Base-by-base conservation (phyloP, 2,329 filamentous ascomycete species). In the Didymellaceae sp. region DNA sequence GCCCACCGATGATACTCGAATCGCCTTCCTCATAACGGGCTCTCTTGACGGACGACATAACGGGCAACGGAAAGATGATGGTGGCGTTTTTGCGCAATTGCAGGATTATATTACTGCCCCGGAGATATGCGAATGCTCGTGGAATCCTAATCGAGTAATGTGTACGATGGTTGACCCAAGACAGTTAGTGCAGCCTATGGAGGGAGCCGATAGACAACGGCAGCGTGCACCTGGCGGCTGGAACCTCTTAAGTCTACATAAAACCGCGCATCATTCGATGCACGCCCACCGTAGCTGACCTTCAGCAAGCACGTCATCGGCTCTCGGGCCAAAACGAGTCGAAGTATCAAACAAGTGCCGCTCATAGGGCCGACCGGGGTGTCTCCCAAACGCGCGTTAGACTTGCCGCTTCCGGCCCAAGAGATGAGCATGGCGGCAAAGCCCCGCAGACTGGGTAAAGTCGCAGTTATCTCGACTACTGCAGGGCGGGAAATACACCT, bases 11-110 rank as follows among this genome's bases (percentile, higher is more conserved):
- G 13, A 63, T 59, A 7, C 33, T 51, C 21, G 50, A 31, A 13
- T 57, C 48, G 3, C 18, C 45, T 4, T 34, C 37, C 16, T 57
- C 54, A 22, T 37, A 9, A 7, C 41, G 48, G 9, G 52, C 31
- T 43, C 48, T 58, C 39, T 67, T 56, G 16, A 64, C 40, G 11
- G 61, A 62, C 43, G 65, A 59, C 65, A 68, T 68, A 8, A 16
- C 48, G 34, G 17, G 24, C 2, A 24, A 22, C 6, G 13, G 20
- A 45, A 13, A 8, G 17, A 24, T n/a, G 30, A 34, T 24, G 10
- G 45, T 44, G 31, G 25, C 20, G 34, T 33, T 7, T 40, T 34
- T 28, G n/a, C 31, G 34, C 37, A 31, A 40, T 31, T 5, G 10
- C 32, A 43, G 28, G 20, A 43, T 25, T 25, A 10, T n/a, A 26